Conservation (phyloP, 768 basidiomycete species). For the Fibroporia radiculosa region DNA sequence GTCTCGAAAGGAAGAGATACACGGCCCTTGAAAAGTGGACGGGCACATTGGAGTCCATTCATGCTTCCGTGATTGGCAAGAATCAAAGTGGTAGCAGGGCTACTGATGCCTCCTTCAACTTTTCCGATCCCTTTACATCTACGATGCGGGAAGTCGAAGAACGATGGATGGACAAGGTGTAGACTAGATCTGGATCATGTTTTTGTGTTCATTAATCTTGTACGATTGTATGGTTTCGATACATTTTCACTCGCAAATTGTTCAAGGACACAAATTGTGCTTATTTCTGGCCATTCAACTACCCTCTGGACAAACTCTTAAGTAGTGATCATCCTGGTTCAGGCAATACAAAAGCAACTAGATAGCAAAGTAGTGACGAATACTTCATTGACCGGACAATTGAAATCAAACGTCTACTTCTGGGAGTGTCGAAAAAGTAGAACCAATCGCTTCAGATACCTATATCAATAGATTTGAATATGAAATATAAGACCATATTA, state of each 20-base stretch:
- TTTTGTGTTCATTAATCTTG: no score
- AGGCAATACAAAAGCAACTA: no score
- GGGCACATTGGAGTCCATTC: conserved; percentile 68
- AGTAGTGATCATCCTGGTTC: no score
- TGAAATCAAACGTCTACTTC: no score
- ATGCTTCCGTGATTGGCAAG: conserved; percentile 69
- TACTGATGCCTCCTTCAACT: conserved; percentile 9
- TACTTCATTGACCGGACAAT: no score
- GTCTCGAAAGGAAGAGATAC: conserved; percentile 82
- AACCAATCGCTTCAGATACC: no score
- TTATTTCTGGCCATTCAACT: no score
- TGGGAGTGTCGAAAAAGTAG: no score
- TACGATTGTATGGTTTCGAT: not conserved
- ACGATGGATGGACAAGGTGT: conserved; percentile 6
- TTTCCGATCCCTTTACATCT: conserved; percentile 4
- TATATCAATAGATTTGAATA: no score
- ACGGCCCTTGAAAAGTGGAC: conserved; percentile 78
- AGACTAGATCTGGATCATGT: not conserved
- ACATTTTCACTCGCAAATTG: not conserved
- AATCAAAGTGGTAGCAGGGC: conserved; percentile 34
- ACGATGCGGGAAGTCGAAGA: conserved; percentile 10
- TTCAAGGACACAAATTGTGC: not conserved
- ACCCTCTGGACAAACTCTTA: no score
- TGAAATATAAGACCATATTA: no score
- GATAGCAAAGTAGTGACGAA: no score